A percentile compares a stretch with the other conserved stretches of the same genome.
phyloP scores from a whole-genome alignment of 2,329 filamentous ascomycete genomes.

The Monilinia aucupariae region DNA sequence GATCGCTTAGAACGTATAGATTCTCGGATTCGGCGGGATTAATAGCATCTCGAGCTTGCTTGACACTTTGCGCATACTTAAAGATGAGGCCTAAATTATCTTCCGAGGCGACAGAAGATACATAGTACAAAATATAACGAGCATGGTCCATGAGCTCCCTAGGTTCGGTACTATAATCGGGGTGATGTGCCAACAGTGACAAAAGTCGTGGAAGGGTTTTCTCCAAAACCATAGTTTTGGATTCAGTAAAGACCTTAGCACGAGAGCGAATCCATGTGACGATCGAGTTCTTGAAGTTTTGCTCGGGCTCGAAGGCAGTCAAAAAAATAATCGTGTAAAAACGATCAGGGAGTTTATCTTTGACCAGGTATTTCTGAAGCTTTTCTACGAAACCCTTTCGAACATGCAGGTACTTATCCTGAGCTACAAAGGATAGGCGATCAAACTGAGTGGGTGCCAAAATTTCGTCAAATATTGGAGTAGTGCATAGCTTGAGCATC shows the following conservation, averaged over 20 bases:
- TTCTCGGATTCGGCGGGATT: conserved; percentile 61
- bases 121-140: conserved; percentile 84
- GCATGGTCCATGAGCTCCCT: conserved; percentile 75
- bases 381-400: conserved; percentile 75
- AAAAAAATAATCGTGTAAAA: conserved; percentile 91
- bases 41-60: conserved; percentile 80
- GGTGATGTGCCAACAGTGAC: conserved; percentile 86
- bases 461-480: conserved; percentile 69
- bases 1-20: conserved; percentile 81
- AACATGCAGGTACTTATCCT: conserved; percentile 70
- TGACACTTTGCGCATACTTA: conserved; percentile 87
- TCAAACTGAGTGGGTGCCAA: conserved; percentile 74
- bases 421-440: conserved; percentile 70
- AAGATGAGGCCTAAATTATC: conserved; percentile 84
- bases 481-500: conserved; percentile 75
- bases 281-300: conserved; percentile 66
- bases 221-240: conserved; percentile 66
- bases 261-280: conserved; percentile 87
- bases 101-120: conserved; percentile 75
- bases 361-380: conserved; percentile 83
- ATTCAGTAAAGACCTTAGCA: conserved; percentile 57
- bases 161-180: conserved; percentile 67
- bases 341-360: conserved; percentile 61
- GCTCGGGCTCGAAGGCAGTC: conserved; percentile 80
- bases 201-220: conserved; percentile 75